Conservation (phyloP, 2,329 filamentous ascomycete species). For the Aspergillus fijiensis region DNA sequence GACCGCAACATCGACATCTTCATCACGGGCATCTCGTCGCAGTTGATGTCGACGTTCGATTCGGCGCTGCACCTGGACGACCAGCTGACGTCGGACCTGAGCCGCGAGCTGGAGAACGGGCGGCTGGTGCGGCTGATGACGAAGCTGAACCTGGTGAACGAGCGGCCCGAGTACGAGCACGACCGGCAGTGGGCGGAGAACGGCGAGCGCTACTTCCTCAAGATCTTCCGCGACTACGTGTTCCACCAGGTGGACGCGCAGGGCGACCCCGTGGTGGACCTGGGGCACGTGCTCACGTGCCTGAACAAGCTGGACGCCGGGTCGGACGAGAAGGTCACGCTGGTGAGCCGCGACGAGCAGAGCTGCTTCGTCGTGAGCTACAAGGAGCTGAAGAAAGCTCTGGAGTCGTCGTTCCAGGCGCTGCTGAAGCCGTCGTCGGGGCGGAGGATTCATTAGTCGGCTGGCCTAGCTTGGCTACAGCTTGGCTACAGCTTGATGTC, state of each 20-base stretch:
- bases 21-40: slow-evolving; percentile 72
- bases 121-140: slow-evolving; percentile 75
- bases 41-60: slow-evolving; percentile 74
- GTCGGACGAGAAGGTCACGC: slow-evolving; percentile 76
- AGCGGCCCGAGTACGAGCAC: slow-evolving; percentile 79
- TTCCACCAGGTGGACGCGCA: slow-evolving; percentile 92
- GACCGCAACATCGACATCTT: slow-evolving; percentile 77
- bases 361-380: slow-evolving; percentile 86
- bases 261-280: slow-evolving; percentile 77
- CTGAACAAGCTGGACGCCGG: slow-evolving; percentile 93
- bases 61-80: slow-evolving; percentile 78
- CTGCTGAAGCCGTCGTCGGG: slow-evolving; percentile 44
- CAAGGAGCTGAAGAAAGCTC: slow-evolving; percentile 73
- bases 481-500: too few relatives aligned
- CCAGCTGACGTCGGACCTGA: slow-evolving; percentile 68
- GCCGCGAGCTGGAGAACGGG: slow-evolving; percentile 84
- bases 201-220: slow-evolving; percentile 87
- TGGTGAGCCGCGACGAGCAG: slow-evolving; percentile 88
- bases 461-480: too few relatives aligned
- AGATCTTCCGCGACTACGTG: slow-evolving; percentile 93
- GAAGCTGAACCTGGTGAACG: slow-evolving; percentile 85
- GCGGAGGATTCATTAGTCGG: slow-evolving; percentile 35
- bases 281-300: slow-evolving; percentile 82
- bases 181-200: slow-evolving; percentile 85
- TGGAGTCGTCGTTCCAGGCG: slow-evolving; percentile 63